phyloP scores from a whole-genome alignment of 768 basidiomycete genomes.

The Termitomyces sp. region DNA sequence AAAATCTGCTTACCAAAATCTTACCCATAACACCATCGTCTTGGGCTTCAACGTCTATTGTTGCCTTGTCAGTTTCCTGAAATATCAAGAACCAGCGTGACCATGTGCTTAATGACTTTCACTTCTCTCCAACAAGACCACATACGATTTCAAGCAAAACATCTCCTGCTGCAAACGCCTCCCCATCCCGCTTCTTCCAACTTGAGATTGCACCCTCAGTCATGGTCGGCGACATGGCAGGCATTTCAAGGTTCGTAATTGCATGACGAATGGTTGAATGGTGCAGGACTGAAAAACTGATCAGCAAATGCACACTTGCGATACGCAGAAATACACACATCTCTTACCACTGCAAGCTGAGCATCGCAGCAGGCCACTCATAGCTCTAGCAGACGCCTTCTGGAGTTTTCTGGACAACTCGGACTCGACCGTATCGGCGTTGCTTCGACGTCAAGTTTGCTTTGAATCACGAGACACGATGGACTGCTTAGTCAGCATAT shows the following conservation, averaged over 20 bases:
- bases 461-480: constrained; percentile 13
- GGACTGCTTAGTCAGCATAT: constrained; percentile 15
- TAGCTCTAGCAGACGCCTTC: constrained; percentile 20
- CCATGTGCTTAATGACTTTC: not conserved
- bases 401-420: constrained; percentile 5
- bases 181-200: constrained; percentile 91
- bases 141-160: constrained; percentile 87
- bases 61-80: constrained; percentile 93
- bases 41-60: constrained; percentile 98
- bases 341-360: constrained; percentile 7
- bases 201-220: constrained; percentile 88
- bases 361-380: constrained; percentile 15
- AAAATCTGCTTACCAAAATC: constrained; percentile 65
- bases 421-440: not conserved
- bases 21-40: constrained; percentile 94
- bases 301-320: not conserved
- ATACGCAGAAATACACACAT: constrained; percentile 11
- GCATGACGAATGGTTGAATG: constrained; percentile 50
- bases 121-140: constrained; percentile 12
- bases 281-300: constrained; percentile 48
- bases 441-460: constrained; percentile 1
- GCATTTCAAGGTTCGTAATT: constrained; percentile 82
- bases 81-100: constrained; percentile 2
- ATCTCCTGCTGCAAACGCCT: constrained; percentile 76
- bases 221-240: constrained; percentile 98